These are phyloP conservation scores for Yamadazyma diospyri DNA, from an alignment of 1,139 yeast genomes.

Conservation along the genomic window DNA sequence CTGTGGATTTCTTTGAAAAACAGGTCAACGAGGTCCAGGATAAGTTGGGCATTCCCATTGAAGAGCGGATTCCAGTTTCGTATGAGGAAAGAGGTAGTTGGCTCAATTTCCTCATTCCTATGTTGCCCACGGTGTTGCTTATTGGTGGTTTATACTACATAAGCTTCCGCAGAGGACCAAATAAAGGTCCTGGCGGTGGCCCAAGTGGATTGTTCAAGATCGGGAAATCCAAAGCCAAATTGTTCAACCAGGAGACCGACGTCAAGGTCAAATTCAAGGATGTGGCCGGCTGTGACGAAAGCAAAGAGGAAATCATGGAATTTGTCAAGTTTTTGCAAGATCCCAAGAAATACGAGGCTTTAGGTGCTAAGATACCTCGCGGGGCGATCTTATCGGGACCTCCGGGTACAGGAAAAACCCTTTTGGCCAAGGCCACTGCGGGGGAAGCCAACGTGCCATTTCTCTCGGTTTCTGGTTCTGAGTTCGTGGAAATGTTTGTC, in stretches of 20 bases:
- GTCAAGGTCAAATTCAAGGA: slow-evolving; percentile 72
- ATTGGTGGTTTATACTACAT: slow-evolving; percentile 72
- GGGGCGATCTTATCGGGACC: slow-evolving; percentile 84
- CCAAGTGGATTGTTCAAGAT: slow-evolving; percentile 60
- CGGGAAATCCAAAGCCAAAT: slow-evolving; percentile 67
- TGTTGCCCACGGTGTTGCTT: slow-evolving; percentile 66
- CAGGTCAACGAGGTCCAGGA: slow-evolving; percentile 62
- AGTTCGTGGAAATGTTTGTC: slow-evolving; percentile 78
- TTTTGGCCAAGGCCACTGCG: slow-evolving; percentile 78
- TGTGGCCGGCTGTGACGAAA: slow-evolving; percentile 83
- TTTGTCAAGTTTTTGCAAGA: slow-evolving; percentile 75
- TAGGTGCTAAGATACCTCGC: slow-evolving; percentile 81
- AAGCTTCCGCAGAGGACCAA: slow-evolving; percentile 54
- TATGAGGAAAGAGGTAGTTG: slow-evolving; percentile 61
- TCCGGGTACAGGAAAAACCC: slow-evolving; percentile 85
- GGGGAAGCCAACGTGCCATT: slow-evolving; percentile 87
- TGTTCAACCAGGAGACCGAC: slow-evolving; percentile 67
- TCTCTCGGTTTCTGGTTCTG: slow-evolving; percentile 78
- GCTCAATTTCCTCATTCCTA: slow-evolving; percentile 52
- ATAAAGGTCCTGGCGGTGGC: slow-evolving; percentile 33
- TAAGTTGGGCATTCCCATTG: slow-evolving; percentile 54
- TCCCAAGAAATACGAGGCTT: slow-evolving; percentile 67
- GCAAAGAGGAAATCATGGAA: slow-evolving; percentile 82
- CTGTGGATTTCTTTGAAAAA: slow-evolving; percentile 69
- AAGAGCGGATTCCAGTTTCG: slow-evolving; percentile 60